Base-by-base conservation (phyloP, 164 flowering plant genomes). In the Umbilicus rupestris region DNA sequence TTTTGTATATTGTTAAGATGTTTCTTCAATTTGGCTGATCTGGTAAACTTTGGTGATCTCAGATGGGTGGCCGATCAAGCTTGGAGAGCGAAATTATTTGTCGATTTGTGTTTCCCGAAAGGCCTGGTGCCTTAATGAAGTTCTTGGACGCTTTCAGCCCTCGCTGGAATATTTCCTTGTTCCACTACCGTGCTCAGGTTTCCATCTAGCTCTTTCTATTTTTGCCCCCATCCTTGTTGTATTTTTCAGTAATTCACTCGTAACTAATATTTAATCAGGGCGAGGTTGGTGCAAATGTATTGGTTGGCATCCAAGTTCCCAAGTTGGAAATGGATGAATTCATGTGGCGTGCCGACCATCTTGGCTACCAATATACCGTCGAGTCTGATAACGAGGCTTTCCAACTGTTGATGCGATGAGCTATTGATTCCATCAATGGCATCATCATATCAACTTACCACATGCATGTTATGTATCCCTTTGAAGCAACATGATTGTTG, bases 121-220 rank as follows among this genome's bases (percentile, higher is more conserved):
- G 88, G 70, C 96, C 99, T 1, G 97, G 99, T 71, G 84, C 97
- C 68, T 78, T 92, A 72, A 79, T 86, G 92, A 87, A 89, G 70
- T 95, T 95, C 67, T 80, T 95, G 79, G 86, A 92, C 66, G 70
- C 84, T 30, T 85, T 95, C 63, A 88, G 97, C 73, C 97, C 96
- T 22, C 83, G 85, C 46, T 94, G 99, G 99, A 91, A 87, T 75
- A 91, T 94, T 71, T 91, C 83, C 71, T 82, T 94, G 80, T 91
- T 94, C 80, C 99, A 91, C 73, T 94, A 94, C 74, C 92, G 96
- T 66, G 83, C 79, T 39, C 84, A 89, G 96, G 99, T 94, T 17
- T 3, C 71, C 33, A 44, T 71, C 31, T 49, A 12, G 70, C 49
- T 24, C 1, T 41, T 41, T 3, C 63, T 30, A 60, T 3, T 60